Evolutionary conservation across 164 flowering plant genomes (phyloP), one percentile per base, ranked within the genome.

Genomic region (Vitis rotundifolia): DNA sequence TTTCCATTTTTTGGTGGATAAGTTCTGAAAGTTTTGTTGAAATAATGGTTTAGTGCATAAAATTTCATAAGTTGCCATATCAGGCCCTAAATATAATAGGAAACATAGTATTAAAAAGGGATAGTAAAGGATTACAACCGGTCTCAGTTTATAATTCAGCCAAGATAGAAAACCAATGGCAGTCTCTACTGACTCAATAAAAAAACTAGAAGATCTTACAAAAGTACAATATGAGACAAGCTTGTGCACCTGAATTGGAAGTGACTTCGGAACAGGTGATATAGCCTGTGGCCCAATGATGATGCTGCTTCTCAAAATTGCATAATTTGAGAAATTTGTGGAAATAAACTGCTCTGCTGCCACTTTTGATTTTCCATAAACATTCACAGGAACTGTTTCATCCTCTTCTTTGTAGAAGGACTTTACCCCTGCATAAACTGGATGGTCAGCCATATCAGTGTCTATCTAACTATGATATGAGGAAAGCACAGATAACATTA

Each of bases 361-460:
- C 51, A 91, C 84, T 83, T 94, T 94, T 57, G 97, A 89, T 73
- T 85, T 88, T 13, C 97, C 99, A 76, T 94, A 94, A 59, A 85
- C 88, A 79, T 94, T 94, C 52, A 94, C 97, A 26, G 99, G 94
- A 68, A 70, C 63, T 13, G 93, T 79, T 74, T 84, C 95, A 79
- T 92, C 97, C 37, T 88, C 97, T 88, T 94, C 99, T 75, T 82
- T 91, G 82, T 91, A 94, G 79, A 91, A 94, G 52, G 99, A 88
- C 72, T 94, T 89, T 37, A 80, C 78, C 59, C 97, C 99, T 86
- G 92, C 91, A 83, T 94, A 94, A 73, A 94, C 99, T 94, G 91
- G 58, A 66, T 59, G 44, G 44, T 6, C 44, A 75, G 56, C 67
- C 6, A 55, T 12, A 68, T 77, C 62, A 80, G 60, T 29, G 18